A percentile compares a stretch with the other conserved stretches of the same genome.
Conservation (phyloP, 257 asterid species). For the Primulina tabacum region DNA sequence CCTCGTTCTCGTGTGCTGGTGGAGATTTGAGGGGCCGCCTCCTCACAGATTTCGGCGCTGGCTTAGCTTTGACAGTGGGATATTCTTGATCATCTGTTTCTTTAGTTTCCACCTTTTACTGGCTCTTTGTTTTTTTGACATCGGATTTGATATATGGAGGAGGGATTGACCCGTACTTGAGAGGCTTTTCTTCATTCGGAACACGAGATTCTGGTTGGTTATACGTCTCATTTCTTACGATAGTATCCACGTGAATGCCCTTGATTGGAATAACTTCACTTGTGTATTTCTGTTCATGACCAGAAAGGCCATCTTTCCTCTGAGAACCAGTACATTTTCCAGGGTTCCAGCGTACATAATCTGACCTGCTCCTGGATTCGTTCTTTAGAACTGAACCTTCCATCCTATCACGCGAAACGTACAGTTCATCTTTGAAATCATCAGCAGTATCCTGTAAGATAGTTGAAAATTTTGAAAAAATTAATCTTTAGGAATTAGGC, state of each 20-base stretch:
- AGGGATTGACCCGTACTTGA: constrained; percentile 29
- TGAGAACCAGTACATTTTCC: too few relatives aligned
- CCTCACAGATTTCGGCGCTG: constrained; percentile 49
- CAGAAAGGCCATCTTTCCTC: too few relatives aligned
- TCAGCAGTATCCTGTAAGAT: too few relatives aligned
- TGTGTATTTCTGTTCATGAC: constrained; percentile 15
- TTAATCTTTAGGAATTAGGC: too few relatives aligned
- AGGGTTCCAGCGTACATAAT: too few relatives aligned
- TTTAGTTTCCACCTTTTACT: constrained; percentile 15
- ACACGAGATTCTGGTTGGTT: constrained; percentile 19
- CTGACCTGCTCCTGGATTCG: too few relatives aligned
- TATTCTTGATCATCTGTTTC: constrained; percentile 16
- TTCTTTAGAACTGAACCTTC: too few relatives aligned
- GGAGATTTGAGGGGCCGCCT: constrained; percentile 31
- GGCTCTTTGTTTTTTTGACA: constrained; percentile 8
- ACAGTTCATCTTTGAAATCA: too few relatives aligned
- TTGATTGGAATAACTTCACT: constrained; percentile 23
- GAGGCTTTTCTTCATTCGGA: constrained; percentile 35
- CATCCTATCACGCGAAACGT: too few relatives aligned
- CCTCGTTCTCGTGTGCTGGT: constrained; percentile 15
- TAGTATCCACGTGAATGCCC: constrained; percentile 38
- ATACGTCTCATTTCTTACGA: constrained; percentile 12
- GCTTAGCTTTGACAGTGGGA: constrained; percentile 22
- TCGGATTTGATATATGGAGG: constrained; percentile 50
- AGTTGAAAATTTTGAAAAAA: too few relatives aligned